Evolutionary conservation across 2,329 filamentous ascomycete genomes (phyloP).

Genomic region (Fusarium burgessii): DNA sequence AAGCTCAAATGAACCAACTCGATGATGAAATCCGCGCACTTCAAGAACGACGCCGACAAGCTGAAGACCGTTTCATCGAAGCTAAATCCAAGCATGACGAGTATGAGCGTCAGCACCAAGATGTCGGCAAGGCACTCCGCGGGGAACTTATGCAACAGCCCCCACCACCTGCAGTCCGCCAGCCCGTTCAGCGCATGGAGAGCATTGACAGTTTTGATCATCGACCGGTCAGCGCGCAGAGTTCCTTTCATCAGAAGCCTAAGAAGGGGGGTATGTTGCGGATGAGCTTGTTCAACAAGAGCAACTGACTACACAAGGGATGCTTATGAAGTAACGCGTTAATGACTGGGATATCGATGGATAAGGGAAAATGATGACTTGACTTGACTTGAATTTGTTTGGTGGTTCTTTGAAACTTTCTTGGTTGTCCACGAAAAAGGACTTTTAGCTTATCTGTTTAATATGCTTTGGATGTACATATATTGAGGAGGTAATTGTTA

Average conservation of each 20-base stretch:
- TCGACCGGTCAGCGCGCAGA: slow-evolving; percentile 39
- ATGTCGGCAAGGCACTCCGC: slow-evolving; percentile 57
- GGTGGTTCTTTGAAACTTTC: slow-evolving; percentile 1
- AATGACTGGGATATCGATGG: slow-evolving; percentile 26
- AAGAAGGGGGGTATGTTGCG: slow-evolving; percentile 36
- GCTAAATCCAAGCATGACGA: slow-evolving; percentile 60
- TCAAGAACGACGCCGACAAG: slow-evolving; percentile 55
- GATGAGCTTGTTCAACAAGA: slow-evolving; percentile 42
- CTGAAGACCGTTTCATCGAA: slow-evolving; percentile 57
- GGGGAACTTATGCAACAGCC: slow-evolving; percentile 50
- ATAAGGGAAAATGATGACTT: slow-evolving; percentile 12
- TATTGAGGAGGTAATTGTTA: not conserved
- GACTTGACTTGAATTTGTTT: not conserved
- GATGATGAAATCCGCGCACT: slow-evolving; percentile 58
- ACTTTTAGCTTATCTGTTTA: slow-evolving; percentile 26
- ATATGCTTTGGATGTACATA: slow-evolving; percentile 16
- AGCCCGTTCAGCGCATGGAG: slow-evolving; percentile 37
- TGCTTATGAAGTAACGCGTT: slow-evolving; percentile 35
- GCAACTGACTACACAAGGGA: slow-evolving; percentile 13
- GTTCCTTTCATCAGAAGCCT: slow-evolving; percentile 36
- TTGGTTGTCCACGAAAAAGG: not conserved
- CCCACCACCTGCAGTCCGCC: slow-evolving; percentile 10
- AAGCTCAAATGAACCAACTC: slow-evolving; percentile 56
- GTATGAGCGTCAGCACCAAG: slow-evolving; percentile 56
- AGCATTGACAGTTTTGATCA: slow-evolving; percentile 43